Evolutionary conservation across 768 basidiomycete genomes (phyloP), one percentile per base, ranked within the genome.

Genomic region (Agrocybe praecox): DNA sequence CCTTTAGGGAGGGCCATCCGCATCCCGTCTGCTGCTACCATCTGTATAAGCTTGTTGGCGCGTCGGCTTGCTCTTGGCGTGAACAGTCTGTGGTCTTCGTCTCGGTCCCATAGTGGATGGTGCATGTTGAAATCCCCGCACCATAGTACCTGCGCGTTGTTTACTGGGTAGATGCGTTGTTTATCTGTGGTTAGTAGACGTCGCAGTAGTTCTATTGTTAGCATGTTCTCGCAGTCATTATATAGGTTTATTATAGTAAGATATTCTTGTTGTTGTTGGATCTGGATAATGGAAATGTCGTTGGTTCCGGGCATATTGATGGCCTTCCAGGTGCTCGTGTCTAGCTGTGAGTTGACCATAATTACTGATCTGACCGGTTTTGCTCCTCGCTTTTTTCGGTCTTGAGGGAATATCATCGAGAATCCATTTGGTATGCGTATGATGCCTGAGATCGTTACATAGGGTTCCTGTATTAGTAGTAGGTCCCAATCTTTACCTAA

Each of bases 101-200:
- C 55, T 7, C 69, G 55, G 19, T 80, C 76, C 78, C 79, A 80
- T 8, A 72, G 23, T 0, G 69, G 72, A 62, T 78, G 73, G 56
- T 80, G 77, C 17, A 69, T 46, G 53, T 79, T 78, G 66, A 77
- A 79, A 59, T 79, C 72, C 0, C 79, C 72, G 0, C 60, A 40
- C 50, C 74, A 73, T 73, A 2, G 76, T 55, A 6, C 69, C 26
- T 42, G 66, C 59, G 26, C 60, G 48, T 2, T 43, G 36, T n/a
- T 56, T 21, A 5, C 32, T 18, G 1, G 50, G 43, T 14, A 36
- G 42, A 8, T 34, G 34, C 3, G 53, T 44, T 1, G 18, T 40
- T 19, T 21, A 15, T 9, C 60, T 49, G 19, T 66, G 11, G 26
- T 51, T 10, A 18, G 21, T 1, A 21, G 34, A 24, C 21, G 44